Percentiles rank a stretch among this genome's conserved stretches.
These are phyloP conservation scores for Teratosphaeriaceae sp. DNA, from an alignment of 2,329 filamentous ascomycete species.

Conservation along the genomic window DNA sequence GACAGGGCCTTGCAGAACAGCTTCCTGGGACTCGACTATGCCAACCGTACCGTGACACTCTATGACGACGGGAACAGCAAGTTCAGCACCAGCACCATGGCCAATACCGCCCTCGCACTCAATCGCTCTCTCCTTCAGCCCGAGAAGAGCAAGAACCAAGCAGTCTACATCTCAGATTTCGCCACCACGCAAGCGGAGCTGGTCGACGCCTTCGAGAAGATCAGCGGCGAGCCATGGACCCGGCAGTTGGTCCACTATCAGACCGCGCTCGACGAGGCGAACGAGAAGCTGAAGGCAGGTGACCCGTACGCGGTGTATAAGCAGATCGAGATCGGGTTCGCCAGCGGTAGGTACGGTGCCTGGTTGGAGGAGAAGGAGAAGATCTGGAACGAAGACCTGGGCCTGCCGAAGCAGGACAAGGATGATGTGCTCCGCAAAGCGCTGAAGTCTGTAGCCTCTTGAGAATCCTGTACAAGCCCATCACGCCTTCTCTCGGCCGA, in stretches of 20 bases:
- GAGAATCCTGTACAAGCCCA: too few species aligned
- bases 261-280: slow-evolving; percentile 24
- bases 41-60: not conserved
- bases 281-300: slow-evolving; percentile 30
- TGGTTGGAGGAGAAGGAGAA: slow-evolving; percentile 4
- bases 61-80: not conserved
- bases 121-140: not conserved
- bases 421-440: not conserved
- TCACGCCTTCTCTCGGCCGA: too few species aligned
- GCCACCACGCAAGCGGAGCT: slow-evolving; percentile 53
- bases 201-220: slow-evolving; percentile 45
- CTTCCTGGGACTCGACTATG: slow-evolving; percentile 3
- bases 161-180: slow-evolving; percentile 49
- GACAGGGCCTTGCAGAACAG: not conserved
- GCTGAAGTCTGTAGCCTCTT: not conserved
- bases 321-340: not conserved
- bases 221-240: slow-evolving; percentile 46
- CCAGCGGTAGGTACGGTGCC: not conserved
- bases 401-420: not conserved
- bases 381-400: slow-evolving; percentile 1
- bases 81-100: not conserved
- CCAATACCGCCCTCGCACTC: not conserved
- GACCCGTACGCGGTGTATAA: slow-evolving; percentile 17
- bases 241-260: slow-evolving; percentile 36
- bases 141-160: not conserved